Evolutionary conservation across 2,329 filamentous ascomycete species (phyloP).

Genomic region (Aureobasidium namibiae): DNA sequence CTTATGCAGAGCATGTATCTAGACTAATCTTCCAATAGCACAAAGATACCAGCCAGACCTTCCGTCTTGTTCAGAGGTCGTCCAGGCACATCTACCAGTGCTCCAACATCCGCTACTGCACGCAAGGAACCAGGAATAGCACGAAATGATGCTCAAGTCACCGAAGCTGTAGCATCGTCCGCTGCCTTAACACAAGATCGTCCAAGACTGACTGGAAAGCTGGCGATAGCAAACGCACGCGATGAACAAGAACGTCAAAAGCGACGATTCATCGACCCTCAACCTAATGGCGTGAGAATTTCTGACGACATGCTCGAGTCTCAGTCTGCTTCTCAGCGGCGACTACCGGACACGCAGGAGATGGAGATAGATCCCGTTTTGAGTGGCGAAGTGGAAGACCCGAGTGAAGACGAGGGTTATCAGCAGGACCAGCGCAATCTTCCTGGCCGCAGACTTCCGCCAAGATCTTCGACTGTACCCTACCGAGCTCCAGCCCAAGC

Average conservation of each 20-base stretch:
- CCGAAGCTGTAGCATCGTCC: not conserved
- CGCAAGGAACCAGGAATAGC: not conserved
- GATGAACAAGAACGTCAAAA: conserved; percentile 12
- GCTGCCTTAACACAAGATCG: not conserved
- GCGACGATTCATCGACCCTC: conserved; percentile 32
- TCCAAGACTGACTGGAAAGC: not conserved
- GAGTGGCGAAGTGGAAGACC: conserved; percentile 21
- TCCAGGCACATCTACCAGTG: not conserved
- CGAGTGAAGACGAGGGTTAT: conserved; percentile 37
- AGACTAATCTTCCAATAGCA: not conserved
- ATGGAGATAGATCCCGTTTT: not conserved
- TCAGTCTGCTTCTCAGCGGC: not conserved
- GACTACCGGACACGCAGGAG: not conserved
- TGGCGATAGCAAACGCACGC: not conserved
- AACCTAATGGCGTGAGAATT: conserved; percentile 30
- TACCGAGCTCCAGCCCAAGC: not conserved
- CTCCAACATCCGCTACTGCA: not conserved
- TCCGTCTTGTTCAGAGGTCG: not conserved
- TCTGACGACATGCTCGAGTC: not conserved
- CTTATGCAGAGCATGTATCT: not conserved
- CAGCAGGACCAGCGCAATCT: conserved; percentile 30
- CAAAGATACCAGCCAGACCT: not conserved
- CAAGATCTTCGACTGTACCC: not conserved
- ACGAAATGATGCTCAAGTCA: not conserved
- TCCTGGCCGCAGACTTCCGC: conserved; percentile 16